Base-by-base conservation (phyloP, 108 stramenopile species). In the Skeletonema costatum region DNA sequence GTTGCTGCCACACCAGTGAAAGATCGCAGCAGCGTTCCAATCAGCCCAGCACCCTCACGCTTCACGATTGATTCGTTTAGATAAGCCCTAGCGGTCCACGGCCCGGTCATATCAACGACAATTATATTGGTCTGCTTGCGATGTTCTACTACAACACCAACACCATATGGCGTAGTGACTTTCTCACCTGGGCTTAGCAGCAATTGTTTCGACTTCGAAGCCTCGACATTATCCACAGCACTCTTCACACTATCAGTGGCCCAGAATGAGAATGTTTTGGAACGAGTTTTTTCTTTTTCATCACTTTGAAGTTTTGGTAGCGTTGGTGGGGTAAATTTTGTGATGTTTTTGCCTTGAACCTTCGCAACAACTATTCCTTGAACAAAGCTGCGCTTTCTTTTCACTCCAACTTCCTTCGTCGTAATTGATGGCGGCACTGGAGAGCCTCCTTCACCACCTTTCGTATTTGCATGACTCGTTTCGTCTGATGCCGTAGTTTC, bases 101-200 rank as follows among this genome's bases (percentile, higher is more conserved):
- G 51, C 29, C 88, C 89, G 35, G 77, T 56, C 86, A 95, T 87
- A 38, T 88, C 87, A 3, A 94, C 82, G 12, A 93, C 94, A 31
- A 95, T 85, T 31, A 93, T 87, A 8, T 81, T 69, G 14, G 89
- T 36, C 29, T 82, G 64, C 62, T 69, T 62, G n/a, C 94, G 77
- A 62, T 93, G 85, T 48, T 94, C 89, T 9, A 91, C 76, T 5
- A 97, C 86, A 51, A 73, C 75, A 2, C 80, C 96, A 21, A 69
- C 67, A 19, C 96, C 96, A 71, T 90, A 97, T 12, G 92, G 93
- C 35, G 96, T 95, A 5, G 84, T 83, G 70, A 93, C 92, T 44
- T 83, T 80, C 32, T 91, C 93, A 21, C 93, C 93, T n/a, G 44
- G 67, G 46, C 80, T 77, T 33, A 90, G 83, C 6, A 90, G 83